Evolutionary conservation across 192 early-diverging fungal species (phyloP).

Genomic region (Gryganskiella cystojenkinii): DNA sequence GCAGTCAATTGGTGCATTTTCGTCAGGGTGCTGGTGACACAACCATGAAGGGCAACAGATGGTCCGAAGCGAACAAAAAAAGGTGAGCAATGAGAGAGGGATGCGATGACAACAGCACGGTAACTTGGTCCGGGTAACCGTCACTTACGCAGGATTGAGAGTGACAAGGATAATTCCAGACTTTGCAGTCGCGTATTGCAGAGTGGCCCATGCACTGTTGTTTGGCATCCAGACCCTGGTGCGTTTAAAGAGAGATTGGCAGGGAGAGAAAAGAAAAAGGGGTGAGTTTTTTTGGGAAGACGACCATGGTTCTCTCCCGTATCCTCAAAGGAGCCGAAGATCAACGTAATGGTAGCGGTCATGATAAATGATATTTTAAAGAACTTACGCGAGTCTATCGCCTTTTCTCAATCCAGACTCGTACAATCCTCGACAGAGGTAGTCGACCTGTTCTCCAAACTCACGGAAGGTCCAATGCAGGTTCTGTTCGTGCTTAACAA

Average conservation of each 20-base stretch:
- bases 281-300: not conserved
- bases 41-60: not conserved
- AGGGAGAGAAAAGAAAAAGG: not conserved
- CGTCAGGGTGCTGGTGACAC: not conserved
- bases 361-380: not conserved
- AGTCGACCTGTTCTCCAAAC: slow-evolving; percentile 55
- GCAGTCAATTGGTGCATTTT: no score
- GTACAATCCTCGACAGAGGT: slow-evolving; percentile 53
- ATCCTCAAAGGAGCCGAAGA: not conserved
- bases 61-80: no score
- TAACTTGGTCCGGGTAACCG: no score
- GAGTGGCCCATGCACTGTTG: slow-evolving; percentile 57
- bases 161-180: slow-evolving; percentile 62
- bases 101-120: no score
- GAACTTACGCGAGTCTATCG: slow-evolving; percentile 57
- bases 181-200: slow-evolving; percentile 64
- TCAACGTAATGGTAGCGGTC: not conserved
- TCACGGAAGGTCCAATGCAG: slow-evolving; percentile 55
- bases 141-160: slow-evolving; percentile 59
- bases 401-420: slow-evolving; percentile 57
- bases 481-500: slow-evolving; percentile 57
- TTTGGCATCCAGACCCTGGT: slow-evolving; percentile 62
- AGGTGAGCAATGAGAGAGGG: not conserved
- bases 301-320: not conserved
- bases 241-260: not conserved